A percentile compares a stretch with the other conserved stretches of the same genome.
Conservation (phyloP, 2,329 filamentous ascomycete genomes). For the Ophiocordyceps polyrhachis-furcata region DNA sequence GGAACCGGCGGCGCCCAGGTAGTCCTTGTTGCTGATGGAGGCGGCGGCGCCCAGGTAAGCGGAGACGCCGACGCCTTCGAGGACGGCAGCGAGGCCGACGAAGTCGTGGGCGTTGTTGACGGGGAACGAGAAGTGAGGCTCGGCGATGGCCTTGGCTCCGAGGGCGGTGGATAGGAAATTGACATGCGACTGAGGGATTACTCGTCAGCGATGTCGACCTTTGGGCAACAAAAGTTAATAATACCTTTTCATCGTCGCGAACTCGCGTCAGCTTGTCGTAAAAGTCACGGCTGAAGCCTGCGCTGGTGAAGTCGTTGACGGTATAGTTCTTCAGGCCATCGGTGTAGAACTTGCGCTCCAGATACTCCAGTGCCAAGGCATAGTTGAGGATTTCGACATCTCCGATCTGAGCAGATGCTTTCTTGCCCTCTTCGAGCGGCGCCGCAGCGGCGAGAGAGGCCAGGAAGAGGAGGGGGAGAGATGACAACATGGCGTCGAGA, state of each 20-base stretch:
- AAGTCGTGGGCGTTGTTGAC: slow-evolving; percentile 37
- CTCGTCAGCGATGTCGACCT: not conserved
- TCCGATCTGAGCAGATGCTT: not conserved
- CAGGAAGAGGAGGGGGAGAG: slow-evolving; percentile 3
- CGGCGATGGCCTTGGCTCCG: slow-evolving; percentile 29
- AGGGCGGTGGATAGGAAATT: slow-evolving; percentile 4
- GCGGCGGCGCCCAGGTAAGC: slow-evolving; percentile 45
- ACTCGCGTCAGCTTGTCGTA: slow-evolving; percentile 40
- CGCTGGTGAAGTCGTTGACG: slow-evolving; percentile 28
- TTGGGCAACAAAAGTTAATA: not conserved
- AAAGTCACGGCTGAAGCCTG: slow-evolving; percentile 30
- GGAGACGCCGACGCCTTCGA: slow-evolving; percentile 46
- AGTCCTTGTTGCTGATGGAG: slow-evolving; percentile 36
- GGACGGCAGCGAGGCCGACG: slow-evolving; percentile 41
- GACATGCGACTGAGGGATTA: not conserved
- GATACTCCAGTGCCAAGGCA: slow-evolving; percentile 31
- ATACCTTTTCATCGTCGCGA: slow-evolving; percentile 27
- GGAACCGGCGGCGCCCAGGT: slow-evolving; percentile 39
- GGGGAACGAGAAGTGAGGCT: slow-evolving; percentile 41
- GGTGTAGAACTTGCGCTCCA: slow-evolving; percentile 45
- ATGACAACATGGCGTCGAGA: slow-evolving; percentile 1
- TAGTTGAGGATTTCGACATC: slow-evolving; percentile 22
- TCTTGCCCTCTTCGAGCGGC: not conserved
- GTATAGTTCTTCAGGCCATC: slow-evolving; percentile 39
- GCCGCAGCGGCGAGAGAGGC: not conserved